Conservation (phyloP, 2,329 filamentous ascomycete genomes). For the Pseudocercospora macadamiae region DNA sequence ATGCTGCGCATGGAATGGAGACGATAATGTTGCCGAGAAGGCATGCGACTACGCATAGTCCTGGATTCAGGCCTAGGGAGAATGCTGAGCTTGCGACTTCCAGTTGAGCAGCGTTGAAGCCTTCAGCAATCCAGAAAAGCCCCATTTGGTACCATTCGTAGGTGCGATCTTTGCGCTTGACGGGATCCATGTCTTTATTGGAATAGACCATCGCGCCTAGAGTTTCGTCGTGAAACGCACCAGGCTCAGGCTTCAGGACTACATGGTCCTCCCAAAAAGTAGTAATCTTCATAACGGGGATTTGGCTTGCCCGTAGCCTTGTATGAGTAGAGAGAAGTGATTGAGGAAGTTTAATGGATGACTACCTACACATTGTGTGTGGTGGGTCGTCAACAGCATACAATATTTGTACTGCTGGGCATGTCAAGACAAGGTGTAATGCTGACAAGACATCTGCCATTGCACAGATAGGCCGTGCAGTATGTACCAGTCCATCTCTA, state of each 20-base stretch:
- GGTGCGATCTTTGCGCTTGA: constrained; percentile 13
- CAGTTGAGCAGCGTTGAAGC: constrained; percentile 27
- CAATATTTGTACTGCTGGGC: too few relatives aligned
- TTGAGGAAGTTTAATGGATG: neutral
- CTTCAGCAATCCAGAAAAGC: constrained; percentile 28
- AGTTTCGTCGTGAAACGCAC: constrained; percentile 1
- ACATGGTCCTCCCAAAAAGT: constrained; percentile 12
- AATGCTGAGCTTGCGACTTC: constrained; percentile 27
- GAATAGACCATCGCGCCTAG: neutral
- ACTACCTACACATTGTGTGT: too few relatives aligned
- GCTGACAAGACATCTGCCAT: too few relatives aligned
- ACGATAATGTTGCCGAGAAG: constrained; percentile 27
- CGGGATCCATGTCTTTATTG: constrained; percentile 11
- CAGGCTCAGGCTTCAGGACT: constrained; percentile 5
- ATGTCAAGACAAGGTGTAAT: neutral
- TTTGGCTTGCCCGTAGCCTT: neutral
- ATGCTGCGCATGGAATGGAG: constrained; percentile 21
- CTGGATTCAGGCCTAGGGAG: constrained; percentile 28
- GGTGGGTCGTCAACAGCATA: too few relatives aligned
- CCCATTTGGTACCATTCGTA: constrained; percentile 18
- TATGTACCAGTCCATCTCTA: neutral
- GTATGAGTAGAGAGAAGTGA: neutral
- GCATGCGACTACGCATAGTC: constrained; percentile 27
- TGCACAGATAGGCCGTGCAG: neutral
- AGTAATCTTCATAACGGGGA: neutral